Evolutionary conservation across 768 basidiomycete genomes (phyloP).

Genomic region (Xerocomus brunneocitrinus): DNA sequence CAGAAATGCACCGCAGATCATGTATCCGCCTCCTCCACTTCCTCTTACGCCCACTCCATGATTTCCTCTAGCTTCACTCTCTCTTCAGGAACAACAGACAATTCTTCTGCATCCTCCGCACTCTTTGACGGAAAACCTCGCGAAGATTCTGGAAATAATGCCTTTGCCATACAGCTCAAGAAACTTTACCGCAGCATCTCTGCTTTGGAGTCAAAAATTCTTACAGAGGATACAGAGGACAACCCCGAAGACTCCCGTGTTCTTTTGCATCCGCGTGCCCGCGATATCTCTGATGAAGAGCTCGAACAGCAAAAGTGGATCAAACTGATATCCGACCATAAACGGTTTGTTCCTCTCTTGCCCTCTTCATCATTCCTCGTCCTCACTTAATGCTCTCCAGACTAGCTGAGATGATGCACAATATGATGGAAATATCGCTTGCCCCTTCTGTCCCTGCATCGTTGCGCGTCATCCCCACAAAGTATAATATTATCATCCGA

Average conservation of each 20-base stretch:
- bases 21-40: slow-evolving; percentile 69
- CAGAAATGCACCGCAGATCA: slow-evolving; percentile 65
- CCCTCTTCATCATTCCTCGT: neutral
- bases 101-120: slow-evolving; percentile 67
- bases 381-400: slow-evolving; percentile 38
- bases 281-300: slow-evolving; percentile 45
- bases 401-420: slow-evolving; percentile 86
- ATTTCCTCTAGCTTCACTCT: slow-evolving; percentile 69
- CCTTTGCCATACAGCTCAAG: slow-evolving; percentile 73
- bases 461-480: slow-evolving; percentile 81
- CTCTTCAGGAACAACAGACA: slow-evolving; percentile 69
- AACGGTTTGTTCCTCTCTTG: slow-evolving; percentile 53
- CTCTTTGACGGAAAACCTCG: slow-evolving; percentile 55
- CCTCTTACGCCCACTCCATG: slow-evolving; percentile 67
- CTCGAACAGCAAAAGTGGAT: slow-evolving; percentile 74
- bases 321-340: slow-evolving; percentile 72
- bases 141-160: slow-evolving; percentile 57
- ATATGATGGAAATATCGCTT: slow-evolving; percentile 78
- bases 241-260: slow-evolving; percentile 39
- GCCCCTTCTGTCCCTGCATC: slow-evolving; percentile 87
- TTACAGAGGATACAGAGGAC: slow-evolving; percentile 56
- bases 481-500: slow-evolving; percentile 93
- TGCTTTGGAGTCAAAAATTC: slow-evolving; percentile 70
- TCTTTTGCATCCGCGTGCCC: slow-evolving; percentile 31
- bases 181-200: slow-evolving; percentile 80